Conservation (phyloP, 2,329 filamentous ascomycete genomes). For the Gnomoniopsis sp. region DNA sequence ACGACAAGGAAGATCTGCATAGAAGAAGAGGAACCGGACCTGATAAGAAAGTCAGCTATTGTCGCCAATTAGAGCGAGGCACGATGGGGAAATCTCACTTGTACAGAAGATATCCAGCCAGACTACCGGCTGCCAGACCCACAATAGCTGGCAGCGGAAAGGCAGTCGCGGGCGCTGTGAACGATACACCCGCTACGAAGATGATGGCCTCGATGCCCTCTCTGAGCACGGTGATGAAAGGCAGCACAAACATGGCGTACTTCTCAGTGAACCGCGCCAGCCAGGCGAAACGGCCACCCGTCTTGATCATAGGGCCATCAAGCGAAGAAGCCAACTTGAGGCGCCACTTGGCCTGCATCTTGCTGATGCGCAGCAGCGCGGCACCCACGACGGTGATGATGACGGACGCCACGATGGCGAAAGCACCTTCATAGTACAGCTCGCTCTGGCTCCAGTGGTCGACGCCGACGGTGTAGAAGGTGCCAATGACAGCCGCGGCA, state of each 20-base stretch:
- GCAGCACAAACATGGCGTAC: slow-evolving; percentile 74
- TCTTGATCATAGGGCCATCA: slow-evolving; percentile 43
- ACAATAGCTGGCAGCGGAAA: slow-evolving; percentile 69
- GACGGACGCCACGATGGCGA: slow-evolving; percentile 62
- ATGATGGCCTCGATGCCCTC: slow-evolving; percentile 76
- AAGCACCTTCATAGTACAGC: slow-evolving; percentile 70
- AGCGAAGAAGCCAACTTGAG: slow-evolving; percentile 67
- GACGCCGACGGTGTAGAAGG: slow-evolving; percentile 66
- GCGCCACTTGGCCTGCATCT: slow-evolving; percentile 75
- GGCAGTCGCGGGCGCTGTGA: slow-evolving; percentile 63
- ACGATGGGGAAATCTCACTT: slow-evolving; percentile 45
- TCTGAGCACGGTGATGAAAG: slow-evolving; percentile 73
- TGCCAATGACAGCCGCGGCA: slow-evolving; percentile 65
- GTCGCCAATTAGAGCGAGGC: background rate
- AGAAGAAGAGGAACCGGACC: slow-evolving; percentile 61
- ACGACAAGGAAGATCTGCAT: slow-evolving; percentile 76
- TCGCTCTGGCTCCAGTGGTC: slow-evolving; percentile 61
- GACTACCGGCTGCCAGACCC: slow-evolving; percentile 59
- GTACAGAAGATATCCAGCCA: slow-evolving; percentile 69
- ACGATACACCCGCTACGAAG: slow-evolving; percentile 74
- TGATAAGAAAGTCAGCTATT: slow-evolving; percentile 15
- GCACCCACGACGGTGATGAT: slow-evolving; percentile 73
- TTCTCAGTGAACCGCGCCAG: slow-evolving; percentile 56
- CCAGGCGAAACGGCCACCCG: slow-evolving; percentile 31
- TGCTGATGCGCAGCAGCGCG: slow-evolving; percentile 70